Evolutionary conservation across 148 eudicot genomes (phyloP).

Genomic region (Cornus kousa): DNA sequence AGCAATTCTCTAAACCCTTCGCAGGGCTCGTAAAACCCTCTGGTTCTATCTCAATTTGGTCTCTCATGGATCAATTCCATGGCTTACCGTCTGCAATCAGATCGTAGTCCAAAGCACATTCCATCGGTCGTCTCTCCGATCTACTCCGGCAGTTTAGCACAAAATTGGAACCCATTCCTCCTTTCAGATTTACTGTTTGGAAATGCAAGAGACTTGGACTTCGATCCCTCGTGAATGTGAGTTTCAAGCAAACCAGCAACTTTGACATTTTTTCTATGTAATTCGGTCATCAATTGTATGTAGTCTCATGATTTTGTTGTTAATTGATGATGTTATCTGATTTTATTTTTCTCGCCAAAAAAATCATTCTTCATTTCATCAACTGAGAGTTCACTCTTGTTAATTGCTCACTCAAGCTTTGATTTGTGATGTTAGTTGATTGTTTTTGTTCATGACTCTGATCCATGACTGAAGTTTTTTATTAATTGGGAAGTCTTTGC

Average conservation of each 20-base stretch:
- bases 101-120: neutral
- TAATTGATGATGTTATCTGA: too few relatives aligned
- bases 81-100: conserved; percentile 10
- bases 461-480: too few relatives aligned
- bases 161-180: conserved; percentile 11
- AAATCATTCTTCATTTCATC: too few relatives aligned
- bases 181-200: neutral
- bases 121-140: neutral
- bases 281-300: neutral
- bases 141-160: conserved; percentile 28
- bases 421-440: neutral
- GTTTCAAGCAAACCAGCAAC: conserved; percentile 9
- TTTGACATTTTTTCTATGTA: neutral
- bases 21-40: too few relatives aligned
- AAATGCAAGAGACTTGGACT: conserved; percentile 20
- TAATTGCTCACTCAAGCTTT: neutral
- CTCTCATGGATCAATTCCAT: neutral
- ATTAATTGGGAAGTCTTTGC: too few relatives aligned
- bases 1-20: too few relatives aligned
- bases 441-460: neutral
- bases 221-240: conserved; percentile 51
- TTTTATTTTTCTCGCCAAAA: too few relatives aligned
- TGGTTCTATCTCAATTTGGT: too few relatives aligned
- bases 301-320: neutral
- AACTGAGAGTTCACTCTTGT: too few relatives aligned